phyloP scores from a whole-genome alignment of 106 monocot genomes.

The Phalaenopsis aphrodite region DNA sequence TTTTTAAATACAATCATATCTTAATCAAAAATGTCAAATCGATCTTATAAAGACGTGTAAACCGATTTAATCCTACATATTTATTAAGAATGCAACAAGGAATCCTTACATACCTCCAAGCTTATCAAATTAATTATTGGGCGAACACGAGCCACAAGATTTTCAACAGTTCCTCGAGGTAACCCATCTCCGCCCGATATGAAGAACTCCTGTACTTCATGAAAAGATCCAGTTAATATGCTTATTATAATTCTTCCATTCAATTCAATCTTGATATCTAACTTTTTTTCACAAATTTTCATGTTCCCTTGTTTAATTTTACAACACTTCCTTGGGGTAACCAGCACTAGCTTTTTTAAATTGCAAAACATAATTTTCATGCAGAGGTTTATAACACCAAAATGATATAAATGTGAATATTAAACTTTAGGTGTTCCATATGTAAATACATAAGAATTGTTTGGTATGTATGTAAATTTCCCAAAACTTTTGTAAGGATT shows the following conservation, averaged over 20 bases:
- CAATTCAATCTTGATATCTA: not conserved
- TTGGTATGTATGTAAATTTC: too few relatives aligned
- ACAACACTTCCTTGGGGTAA: not conserved
- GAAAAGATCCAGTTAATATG: not conserved
- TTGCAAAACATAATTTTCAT: too few relatives aligned
- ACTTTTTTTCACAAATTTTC: not conserved
- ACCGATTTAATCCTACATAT: not conserved
- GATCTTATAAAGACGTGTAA: not conserved
- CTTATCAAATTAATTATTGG: slow-evolving; percentile 69
- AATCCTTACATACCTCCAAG: slow-evolving; percentile 66
- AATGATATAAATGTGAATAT: too few relatives aligned
- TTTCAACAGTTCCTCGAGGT: slow-evolving; percentile 95
- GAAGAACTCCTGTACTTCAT: slow-evolving; percentile 76
- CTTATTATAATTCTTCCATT: not conserved
- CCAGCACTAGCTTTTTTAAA: too few relatives aligned
- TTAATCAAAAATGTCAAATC: not conserved
- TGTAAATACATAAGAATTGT: too few relatives aligned
- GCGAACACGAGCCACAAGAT: slow-evolving; percentile 72
- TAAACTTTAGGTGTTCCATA: too few relatives aligned
- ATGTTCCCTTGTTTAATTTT: not conserved
- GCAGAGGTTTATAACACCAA: too few relatives aligned
- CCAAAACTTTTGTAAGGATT: too few relatives aligned
- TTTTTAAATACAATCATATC: too few relatives aligned
- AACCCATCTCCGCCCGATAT: slow-evolving; percentile 97
- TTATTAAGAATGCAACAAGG: not conserved